phyloP scores from a whole-genome alignment of 1,139 yeast genomes.

The Saccharomycopsis phalli region DNA sequence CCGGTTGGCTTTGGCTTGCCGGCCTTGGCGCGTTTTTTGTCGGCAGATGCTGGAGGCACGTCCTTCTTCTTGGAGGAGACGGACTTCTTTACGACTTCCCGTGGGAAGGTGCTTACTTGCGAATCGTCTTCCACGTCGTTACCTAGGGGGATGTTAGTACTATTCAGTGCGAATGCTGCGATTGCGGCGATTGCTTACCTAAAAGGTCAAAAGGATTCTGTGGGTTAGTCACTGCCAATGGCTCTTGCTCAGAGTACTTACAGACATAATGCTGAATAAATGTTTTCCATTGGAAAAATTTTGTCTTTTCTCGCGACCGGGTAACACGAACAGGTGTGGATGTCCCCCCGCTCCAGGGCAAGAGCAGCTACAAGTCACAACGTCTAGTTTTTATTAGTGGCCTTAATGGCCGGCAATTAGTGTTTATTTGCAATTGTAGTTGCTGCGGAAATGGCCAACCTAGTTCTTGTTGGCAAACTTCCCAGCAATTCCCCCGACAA shows the following conservation, averaged over 20 bases:
- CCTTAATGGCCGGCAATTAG: too few species aligned
- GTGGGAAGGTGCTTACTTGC: slow-evolving; percentile 40
- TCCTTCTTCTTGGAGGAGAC: slow-evolving; percentile 87
- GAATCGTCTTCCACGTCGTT: slow-evolving; percentile 77
- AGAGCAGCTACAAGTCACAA: too few species aligned
- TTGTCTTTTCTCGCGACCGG: too few species aligned
- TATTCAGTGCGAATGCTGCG: not conserved
- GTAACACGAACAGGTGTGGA: too few species aligned
- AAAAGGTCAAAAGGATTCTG: slow-evolving; percentile 40
- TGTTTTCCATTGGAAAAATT: too few species aligned
- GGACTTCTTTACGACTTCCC: slow-evolving; percentile 72
- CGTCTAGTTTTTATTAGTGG: too few species aligned
- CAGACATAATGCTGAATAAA: not conserved
- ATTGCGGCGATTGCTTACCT: too few species aligned
- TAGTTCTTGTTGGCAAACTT: slow-evolving; percentile 15
- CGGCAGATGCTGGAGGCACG: slow-evolving; percentile 74
- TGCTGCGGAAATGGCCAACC: too few species aligned
- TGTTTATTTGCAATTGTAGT: too few species aligned
- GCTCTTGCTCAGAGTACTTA: slow-evolving; percentile 1
- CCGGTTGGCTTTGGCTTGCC: slow-evolving; percentile 61
- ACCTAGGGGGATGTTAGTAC: slow-evolving; percentile 25
- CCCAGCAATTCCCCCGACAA: slow-evolving; percentile 32
- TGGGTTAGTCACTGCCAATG: slow-evolving; percentile 24
- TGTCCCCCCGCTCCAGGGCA: too few species aligned
- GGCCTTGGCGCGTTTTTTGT: slow-evolving; percentile 75